phyloP scores from a whole-genome alignment of 306 rosid species.

The Dalbergia cochinchinensis region DNA sequence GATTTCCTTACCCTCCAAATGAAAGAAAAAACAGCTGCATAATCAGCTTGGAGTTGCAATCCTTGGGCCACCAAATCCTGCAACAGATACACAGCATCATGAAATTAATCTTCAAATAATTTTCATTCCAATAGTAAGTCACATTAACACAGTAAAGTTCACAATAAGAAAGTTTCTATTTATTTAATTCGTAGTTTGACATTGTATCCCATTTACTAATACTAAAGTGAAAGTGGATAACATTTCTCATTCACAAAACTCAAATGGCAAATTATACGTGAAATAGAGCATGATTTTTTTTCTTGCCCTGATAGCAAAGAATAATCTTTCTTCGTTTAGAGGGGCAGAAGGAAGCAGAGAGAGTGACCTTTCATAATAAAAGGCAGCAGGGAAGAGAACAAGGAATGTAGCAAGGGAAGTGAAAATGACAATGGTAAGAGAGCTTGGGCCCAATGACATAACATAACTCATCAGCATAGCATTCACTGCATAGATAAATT shows the following conservation, averaged over 20 bases:
- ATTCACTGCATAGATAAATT: slow-evolving; percentile 73
- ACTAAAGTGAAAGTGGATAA: no score
- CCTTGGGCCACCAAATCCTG: slow-evolving; percentile 80
- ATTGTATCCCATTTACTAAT: no score
- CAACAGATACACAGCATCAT: slow-evolving; percentile 26
- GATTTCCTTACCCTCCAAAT: slow-evolving; percentile 76
- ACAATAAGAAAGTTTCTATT: no score
- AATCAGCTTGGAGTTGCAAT: slow-evolving; percentile 54
- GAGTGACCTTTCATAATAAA: slow-evolving; percentile 75
- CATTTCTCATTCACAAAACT: no score
- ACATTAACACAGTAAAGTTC: no score
- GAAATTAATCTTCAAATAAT: not conserved
- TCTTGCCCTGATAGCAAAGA: no score
- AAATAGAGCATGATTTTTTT: no score
- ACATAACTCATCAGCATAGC: slow-evolving; percentile 66
- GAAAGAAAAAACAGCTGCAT: slow-evolving; percentile 65
- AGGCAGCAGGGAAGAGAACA: slow-evolving; percentile 71
- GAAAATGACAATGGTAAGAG: slow-evolving; percentile 72
- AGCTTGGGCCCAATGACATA: slow-evolving; percentile 70
- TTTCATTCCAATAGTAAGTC: not conserved
- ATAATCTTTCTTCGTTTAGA: not conserved
- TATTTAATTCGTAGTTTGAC: no score
- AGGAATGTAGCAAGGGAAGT: slow-evolving; percentile 70
- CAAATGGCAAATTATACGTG: no score
- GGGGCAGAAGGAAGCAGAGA: slow-evolving; percentile 20